These are phyloP conservation scores for Rosa lucieae DNA, from an alignment of 306 rosid genomes.

Conservation along the genomic window DNA sequence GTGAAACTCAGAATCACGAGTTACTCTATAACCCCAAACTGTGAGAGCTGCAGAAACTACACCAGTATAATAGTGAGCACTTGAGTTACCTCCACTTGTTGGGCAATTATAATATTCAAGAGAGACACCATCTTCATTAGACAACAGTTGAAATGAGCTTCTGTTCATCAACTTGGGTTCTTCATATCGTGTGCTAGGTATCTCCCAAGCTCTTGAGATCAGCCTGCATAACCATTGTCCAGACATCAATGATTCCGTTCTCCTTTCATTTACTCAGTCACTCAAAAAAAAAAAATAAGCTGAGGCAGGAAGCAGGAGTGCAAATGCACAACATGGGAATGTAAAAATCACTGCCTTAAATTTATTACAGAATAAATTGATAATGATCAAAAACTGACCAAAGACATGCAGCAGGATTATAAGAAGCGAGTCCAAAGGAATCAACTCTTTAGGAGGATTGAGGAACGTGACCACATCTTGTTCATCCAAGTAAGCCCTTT, in stretches of 20 bases:
- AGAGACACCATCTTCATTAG: too few species aligned
- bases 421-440: constrained; percentile 70
- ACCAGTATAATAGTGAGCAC: too few species aligned
- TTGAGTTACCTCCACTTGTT: too few species aligned
- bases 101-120: too few species aligned
- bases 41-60: too few species aligned
- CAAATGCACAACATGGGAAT: neutral
- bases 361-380: neutral
- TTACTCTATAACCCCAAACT: too few species aligned
- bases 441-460: constrained; percentile 72
- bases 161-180: too few species aligned
- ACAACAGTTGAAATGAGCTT: too few species aligned
- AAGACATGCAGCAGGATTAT: constrained; percentile 80
- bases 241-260: constrained; percentile 20
- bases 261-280: neutral
- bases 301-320: neutral
- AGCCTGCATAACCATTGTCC: constrained; percentile 46
- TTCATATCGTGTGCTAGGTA: too few species aligned
- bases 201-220: constrained; percentile 79
- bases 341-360: neutral
- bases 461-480: constrained; percentile 72
- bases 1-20: too few species aligned
- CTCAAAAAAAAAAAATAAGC: neutral
- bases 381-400: constrained; percentile 42
- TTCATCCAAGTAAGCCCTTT: constrained; percentile 65